Conservation (phyloP, 257 asterid species). For the Thymus quinquecostatus region DNA sequence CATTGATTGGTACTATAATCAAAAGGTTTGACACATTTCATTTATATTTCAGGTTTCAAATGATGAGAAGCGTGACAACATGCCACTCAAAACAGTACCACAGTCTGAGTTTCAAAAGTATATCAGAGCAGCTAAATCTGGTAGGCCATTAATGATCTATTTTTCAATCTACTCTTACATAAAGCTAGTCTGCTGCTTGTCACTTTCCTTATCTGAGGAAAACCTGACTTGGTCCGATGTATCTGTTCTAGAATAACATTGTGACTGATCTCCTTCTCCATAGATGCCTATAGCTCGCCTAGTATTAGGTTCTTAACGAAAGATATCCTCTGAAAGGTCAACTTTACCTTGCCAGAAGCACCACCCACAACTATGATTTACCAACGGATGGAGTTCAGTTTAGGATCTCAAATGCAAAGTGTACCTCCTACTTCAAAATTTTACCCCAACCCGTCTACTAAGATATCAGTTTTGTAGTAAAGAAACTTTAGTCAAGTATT, state of each 20-base stretch:
- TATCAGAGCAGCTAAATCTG: conserved; percentile 51
- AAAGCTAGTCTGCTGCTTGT: conserved; percentile 18
- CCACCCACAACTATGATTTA: not conserved
- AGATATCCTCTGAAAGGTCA: not conserved
- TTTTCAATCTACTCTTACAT: conserved; percentile 26
- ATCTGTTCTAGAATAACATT: not conserved
- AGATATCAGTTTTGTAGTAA: not conserved
- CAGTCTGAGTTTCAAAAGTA: conserved; percentile 51
- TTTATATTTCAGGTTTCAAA: conserved; percentile 46
- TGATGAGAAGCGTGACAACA: conserved; percentile 48
- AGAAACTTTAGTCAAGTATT: not conserved
- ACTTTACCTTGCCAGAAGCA: not conserved
- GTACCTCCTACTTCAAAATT: not conserved
- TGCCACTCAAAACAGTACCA: conserved; percentile 35
- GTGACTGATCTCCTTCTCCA: not conserved
- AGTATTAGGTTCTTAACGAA: not conserved
- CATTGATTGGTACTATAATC: conserved; percentile 21
- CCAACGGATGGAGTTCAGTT: not conserved
- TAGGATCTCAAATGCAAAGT: not conserved
- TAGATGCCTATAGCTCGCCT: conserved; percentile 6
- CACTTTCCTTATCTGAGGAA: conserved; percentile 7
- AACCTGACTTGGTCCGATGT: not conserved
- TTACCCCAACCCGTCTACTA: not conserved
- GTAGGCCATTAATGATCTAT: conserved; percentile 34
- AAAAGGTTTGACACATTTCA: conserved; percentile 21